phyloP scores from a whole-genome alignment of 2,329 filamentous ascomycete species.

The Ophiocordyceps australis region DNA sequence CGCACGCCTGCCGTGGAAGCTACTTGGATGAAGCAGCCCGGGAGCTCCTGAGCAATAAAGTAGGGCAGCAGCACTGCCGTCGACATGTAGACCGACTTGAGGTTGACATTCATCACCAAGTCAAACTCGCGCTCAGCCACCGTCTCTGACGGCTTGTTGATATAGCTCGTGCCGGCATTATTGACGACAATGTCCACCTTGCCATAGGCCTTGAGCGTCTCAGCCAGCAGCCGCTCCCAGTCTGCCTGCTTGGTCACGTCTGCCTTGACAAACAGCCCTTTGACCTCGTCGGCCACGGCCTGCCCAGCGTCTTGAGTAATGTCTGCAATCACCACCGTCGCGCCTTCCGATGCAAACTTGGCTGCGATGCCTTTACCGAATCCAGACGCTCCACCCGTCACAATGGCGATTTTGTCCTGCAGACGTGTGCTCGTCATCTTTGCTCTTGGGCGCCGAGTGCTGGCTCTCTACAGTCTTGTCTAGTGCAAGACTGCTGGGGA shows the following conservation, averaged over 20 bases:
- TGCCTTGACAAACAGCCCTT: slow-evolving; percentile 20
- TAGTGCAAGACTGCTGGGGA: too few relatives aligned
- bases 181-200: slow-evolving; percentile 37
- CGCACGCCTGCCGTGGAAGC: slow-evolving; percentile 42
- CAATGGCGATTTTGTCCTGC: slow-evolving; percentile 21
- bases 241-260: slow-evolving; percentile 33
- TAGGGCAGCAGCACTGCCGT: slow-evolving; percentile 41
- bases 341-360: slow-evolving; percentile 40
- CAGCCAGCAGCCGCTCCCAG: slow-evolving; percentile 30
- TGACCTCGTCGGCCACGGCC: slow-evolving; percentile 23
- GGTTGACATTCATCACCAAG: slow-evolving; percentile 47
- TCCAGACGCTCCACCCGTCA: slow-evolving; percentile 38
- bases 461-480: too few relatives aligned
- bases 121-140: slow-evolving; percentile 52
- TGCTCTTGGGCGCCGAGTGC: too few relatives aligned
- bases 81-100: slow-evolving; percentile 46
- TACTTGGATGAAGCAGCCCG: slow-evolving; percentile 46
- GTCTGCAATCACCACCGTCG: slow-evolving; percentile 43
- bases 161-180: slow-evolving; percentile 40
- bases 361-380: slow-evolving; percentile 45
- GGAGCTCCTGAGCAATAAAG: slow-evolving; percentile 35
- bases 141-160: slow-evolving; percentile 41
- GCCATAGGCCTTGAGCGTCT: slow-evolving; percentile 25
- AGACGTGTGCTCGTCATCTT: slow-evolving; percentile 13
- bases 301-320: slow-evolving; percentile 33